Conservation (phyloP, 345 rosid species). For the Capsella bursapastoris region DNA sequence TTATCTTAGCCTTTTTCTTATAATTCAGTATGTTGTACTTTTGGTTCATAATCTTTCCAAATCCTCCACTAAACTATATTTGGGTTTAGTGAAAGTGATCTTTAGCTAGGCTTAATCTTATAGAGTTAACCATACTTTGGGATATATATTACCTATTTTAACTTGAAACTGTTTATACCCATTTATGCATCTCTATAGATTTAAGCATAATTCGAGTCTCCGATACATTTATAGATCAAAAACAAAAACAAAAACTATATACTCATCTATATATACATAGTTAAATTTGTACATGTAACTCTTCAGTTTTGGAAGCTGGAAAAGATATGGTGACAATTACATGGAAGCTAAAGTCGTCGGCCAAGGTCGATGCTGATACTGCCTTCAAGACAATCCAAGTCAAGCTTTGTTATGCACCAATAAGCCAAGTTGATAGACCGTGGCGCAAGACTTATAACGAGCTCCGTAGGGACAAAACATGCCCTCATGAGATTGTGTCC, state of each 20-base stretch:
- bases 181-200: not conserved
- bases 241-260: too few relatives aligned
- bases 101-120: not conserved
- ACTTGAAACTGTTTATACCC: not conserved
- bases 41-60: not conserved
- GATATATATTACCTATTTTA: not conserved
- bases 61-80: not conserved
- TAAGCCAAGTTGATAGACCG: conserved; percentile 75
- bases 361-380: conserved; percentile 47
- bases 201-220: too few relatives aligned
- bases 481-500: conserved; percentile 52
- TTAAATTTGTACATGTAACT: not conserved
- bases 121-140: not conserved
- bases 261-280: not conserved
- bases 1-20: not conserved
- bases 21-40: not conserved
- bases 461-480: conserved; percentile 66
- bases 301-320: conserved; percentile 50
- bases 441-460: conserved; percentile 72
- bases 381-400: conserved; percentile 55
- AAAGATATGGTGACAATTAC: conserved; percentile 57
- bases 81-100: not conserved
- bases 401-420: conserved; percentile 70
- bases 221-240: too few relatives aligned
- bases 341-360: conserved; percentile 60